Base-by-base conservation (phyloP, 352 stramenopile species). In the Phytophthora ohioensis region DNA sequence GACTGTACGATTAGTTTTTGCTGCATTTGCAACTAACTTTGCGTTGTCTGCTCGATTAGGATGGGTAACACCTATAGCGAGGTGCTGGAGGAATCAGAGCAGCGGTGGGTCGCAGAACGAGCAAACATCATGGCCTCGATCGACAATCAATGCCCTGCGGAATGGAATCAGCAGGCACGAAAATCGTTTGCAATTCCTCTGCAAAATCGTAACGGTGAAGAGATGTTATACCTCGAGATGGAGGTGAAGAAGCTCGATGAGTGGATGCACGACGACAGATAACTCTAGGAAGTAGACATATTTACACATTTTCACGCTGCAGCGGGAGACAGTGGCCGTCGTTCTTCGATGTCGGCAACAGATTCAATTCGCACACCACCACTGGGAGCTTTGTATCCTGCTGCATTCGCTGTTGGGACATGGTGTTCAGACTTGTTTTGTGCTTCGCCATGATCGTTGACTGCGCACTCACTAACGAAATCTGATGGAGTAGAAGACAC, bases 41-140 rank as follows among this genome's bases (percentile, higher is more conserved):
- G 34, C 47, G 0, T 61, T 65, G 39, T 46, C 2, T 38, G 31
- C 2, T 27, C 8, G 30, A 13, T 30, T 53, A 88, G 80, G 75
- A 91, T 91, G 83, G 83, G 81, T 10, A 90, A 91, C 66, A 88
- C 81, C 30, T 91, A 91, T 55, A 74, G 73, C 5, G 73, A 85
- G 21, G 84, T 91, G 49, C 36, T 88, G n/a, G 69, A 88, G 48
- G 78, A 85, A 32, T 80, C 81, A 0, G 81, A 88, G 61, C 83
- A 91, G 49, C 73, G 80, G 12, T 91, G 83, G 81, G 74, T 88
- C 12, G 83, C 84, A 4, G 84, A 90, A 59, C 78, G 81, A 27
- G 81, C 84, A 13, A 90, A 91, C 35, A 87, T 91, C 64, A 91
- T 91, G 81, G 32, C 75, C 11, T 80, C 79, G 3, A 87, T 87